Evolutionary conservation across 805 yeast species (phyloP), one percentile per base, ranked within the genome.

Genomic region (Ogataea methanolica): DNA sequence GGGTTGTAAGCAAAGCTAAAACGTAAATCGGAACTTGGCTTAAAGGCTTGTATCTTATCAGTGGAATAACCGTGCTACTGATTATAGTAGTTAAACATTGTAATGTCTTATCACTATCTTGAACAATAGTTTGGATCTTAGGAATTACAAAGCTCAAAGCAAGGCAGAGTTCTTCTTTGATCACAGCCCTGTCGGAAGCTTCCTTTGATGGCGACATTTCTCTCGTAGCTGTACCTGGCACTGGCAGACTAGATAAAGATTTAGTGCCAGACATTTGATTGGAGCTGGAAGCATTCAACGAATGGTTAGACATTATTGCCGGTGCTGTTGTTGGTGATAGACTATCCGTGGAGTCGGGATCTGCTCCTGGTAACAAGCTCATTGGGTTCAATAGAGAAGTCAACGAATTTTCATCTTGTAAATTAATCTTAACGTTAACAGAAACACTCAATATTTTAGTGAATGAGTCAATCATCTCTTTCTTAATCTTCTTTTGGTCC

Each of bases 71-170:
- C 6, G 80, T 66, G 38, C 77, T 76, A n/a, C 73, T 68, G 8
- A 85, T 66, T 4, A 90, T 72, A 1, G 76, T 66, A 2, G 78
- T 70, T 0, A 87, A 56, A 4, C 76, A 69, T 2, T 73, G 59
- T 4, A 70, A 67, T 16, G 78, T 76, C 53, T 78, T 83, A 54
- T 91, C 98, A 2, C 69, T 61, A 43, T 88, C 96, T 29, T 68
- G 69, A 3, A 80, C 51, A 33, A 80, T 67, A 2, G 54, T 57
- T 6, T 70, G 70, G 33, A 83, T 59, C 31, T 63, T 60, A 2
- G 74, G 72, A 14, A 75, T 57, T 9, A 77, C 63, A 14, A 56
- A 64, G 4, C 67, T 55, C 26, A 84, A 60, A 0, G 77, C 66
- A 15, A 60, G 63, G 41, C 76, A 69, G 4, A 75, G 54, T 23